phyloP scores from a whole-genome alignment of 306 rosid species.

The Trifolium dubium region DNA sequence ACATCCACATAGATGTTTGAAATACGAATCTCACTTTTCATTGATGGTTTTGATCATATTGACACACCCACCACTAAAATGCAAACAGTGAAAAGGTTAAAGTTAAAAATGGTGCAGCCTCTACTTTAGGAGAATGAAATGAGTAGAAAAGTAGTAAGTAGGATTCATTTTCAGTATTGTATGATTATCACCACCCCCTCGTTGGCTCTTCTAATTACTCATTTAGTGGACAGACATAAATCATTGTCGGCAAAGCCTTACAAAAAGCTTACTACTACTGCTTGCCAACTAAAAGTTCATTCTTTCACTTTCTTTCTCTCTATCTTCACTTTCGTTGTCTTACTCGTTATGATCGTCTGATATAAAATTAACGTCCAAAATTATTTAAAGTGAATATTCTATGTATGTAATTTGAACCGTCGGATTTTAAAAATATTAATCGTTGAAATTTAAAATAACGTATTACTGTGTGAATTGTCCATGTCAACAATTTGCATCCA shows the following conservation, averaged over 20 bases:
- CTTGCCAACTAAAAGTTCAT: conserved; percentile 55
- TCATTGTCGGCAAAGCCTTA: conserved; percentile 67
- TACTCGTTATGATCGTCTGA: no score
- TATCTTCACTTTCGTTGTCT: background rate
- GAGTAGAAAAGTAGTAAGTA: conserved; percentile 46
- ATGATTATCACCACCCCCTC: conserved; percentile 34
- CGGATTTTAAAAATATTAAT: no score
- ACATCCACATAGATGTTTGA: conserved; percentile 43
- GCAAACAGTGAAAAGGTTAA: conserved; percentile 52
- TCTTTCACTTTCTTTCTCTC: conserved; percentile 26
- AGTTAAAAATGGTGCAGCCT: conserved; percentile 51
- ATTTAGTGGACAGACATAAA: conserved; percentile 61
- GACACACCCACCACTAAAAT: conserved; percentile 48
- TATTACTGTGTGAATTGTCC: no score
- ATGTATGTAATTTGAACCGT: no score
- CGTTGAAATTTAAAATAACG: no score
- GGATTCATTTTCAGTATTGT: conserved; percentile 42
- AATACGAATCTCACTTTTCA: conserved; percentile 47
- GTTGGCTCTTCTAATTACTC: conserved; percentile 48
- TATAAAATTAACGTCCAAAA: no score
- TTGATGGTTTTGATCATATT: conserved; percentile 44
- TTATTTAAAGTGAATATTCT: no score
- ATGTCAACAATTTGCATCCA: no score
- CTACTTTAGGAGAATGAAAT: conserved; percentile 38
- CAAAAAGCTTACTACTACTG: conserved; percentile 37